Evolutionary conservation across 495 filamentous ascomycete genomes (phyloP).

Genomic region (Neurospora sp.): DNA sequence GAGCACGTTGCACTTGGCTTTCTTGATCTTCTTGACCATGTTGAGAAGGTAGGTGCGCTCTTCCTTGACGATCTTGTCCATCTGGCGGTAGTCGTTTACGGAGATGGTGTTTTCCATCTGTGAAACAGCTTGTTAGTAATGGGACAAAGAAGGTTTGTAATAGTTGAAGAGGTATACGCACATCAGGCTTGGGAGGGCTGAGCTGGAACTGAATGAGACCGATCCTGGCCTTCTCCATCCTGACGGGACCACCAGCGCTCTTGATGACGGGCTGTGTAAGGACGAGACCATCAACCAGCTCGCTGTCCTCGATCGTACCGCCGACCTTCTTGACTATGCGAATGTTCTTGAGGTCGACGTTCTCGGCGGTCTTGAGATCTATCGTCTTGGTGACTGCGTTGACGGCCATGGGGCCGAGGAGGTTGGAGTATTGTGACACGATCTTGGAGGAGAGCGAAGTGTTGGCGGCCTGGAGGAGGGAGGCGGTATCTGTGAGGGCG

Average conservation of each 20-base stretch:
- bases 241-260: conserved; percentile 77
- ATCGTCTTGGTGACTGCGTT: conserved; percentile 92
- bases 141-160: not conserved
- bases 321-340: conserved; percentile 96
- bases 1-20: conserved; percentile 97
- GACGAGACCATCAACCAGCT: conserved; percentile 92
- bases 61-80: conserved; percentile 99
- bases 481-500: conserved; percentile 73
- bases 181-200: conserved; percentile 94
- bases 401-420: conserved; percentile 92
- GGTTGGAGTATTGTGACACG: conserved; percentile 86
- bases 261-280: conserved; percentile 90
- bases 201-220: conserved; percentile 97
- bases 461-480: conserved; percentile 90
- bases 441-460: conserved; percentile 98
- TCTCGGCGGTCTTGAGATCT: conserved; percentile 87
- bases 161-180: conserved; percentile 31
- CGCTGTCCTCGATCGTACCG: conserved; percentile 95
- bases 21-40: conserved; percentile 99
- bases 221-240: conserved; percentile 96
- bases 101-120: conserved; percentile 99
- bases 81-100: conserved; percentile 98
- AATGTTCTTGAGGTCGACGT: conserved; percentile 93
- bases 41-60: conserved; percentile 96
- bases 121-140: conserved; percentile 2